Evolutionary conservation across 768 basidiomycete genomes (phyloP).

Genomic region (Favolaschia claudopus): DNA sequence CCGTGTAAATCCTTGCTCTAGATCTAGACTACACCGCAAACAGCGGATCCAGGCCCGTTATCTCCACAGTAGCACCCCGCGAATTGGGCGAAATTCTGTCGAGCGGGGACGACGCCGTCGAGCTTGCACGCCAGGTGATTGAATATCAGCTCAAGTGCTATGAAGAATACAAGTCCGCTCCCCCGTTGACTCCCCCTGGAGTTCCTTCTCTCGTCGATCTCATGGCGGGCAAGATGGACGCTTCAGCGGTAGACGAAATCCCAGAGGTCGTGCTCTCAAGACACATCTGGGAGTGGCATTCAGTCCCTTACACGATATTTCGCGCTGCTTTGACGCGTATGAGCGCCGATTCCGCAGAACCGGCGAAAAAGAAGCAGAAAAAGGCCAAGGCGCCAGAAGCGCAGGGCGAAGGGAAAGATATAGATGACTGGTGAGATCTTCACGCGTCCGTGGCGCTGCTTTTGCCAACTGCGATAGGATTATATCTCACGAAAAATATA

Average conservation of each 20-base stretch:
- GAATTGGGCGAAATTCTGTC: too few relatives aligned
- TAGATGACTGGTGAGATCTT: slow-evolving; percentile 6
- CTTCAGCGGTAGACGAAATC: neutral
- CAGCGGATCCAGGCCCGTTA: too few relatives aligned
- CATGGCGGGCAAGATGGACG: neutral
- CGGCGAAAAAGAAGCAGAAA: neutral
- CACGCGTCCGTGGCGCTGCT: neutral
- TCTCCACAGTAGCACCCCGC: too few relatives aligned
- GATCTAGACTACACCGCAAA: too few relatives aligned
- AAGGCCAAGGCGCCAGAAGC: too few relatives aligned
- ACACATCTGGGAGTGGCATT: slow-evolving; percentile 3
- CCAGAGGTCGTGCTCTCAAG: neutral
- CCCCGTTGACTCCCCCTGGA: neutral
- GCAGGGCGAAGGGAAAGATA: neutral
- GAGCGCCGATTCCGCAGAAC: neutral
- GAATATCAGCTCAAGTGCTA: neutral
- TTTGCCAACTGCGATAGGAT: neutral
- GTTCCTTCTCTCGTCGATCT: slow-evolving; percentile 1
- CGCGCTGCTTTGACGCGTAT: neutral
- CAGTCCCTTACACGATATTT: neutral
- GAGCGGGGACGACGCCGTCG: neutral
- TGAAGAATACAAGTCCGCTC: neutral
- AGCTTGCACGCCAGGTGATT: neutral
- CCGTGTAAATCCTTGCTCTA: too few relatives aligned
- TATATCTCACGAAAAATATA: neutral